Base-by-base conservation (phyloP, 306 rosid species). In the Dryas drummondii region DNA sequence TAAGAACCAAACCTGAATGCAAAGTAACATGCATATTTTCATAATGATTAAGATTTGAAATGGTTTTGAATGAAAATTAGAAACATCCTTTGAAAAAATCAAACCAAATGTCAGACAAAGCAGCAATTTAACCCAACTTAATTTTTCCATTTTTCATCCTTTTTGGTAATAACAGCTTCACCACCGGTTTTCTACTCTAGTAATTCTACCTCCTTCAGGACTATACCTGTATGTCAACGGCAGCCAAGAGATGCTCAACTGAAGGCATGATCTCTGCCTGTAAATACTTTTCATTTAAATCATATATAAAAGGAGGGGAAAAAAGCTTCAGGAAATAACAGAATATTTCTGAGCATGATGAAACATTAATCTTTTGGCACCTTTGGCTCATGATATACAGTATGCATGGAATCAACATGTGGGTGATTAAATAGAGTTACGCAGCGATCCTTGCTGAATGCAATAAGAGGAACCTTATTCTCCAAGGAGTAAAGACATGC, bases 221-320 rank as follows among this genome's bases (percentile, higher is more conserved):
- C 17, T 10, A 56, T 76, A 94, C 97, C 97, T 94, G 98, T 74
- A 88, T 81, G 70, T 89, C 93, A 80, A 81, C 93, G 72, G 92
- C 80, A 74, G 88, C 93, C 83, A 94, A 77, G 67, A 94, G 89
- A 69, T 88, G 80, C 78, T 88, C 97, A 59, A 84, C 86, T 41
- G 99, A 94, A 70, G 93, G 78, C 84, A 94, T 84, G 81, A 94
- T 78, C 82, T 94, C 97, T 15, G 91, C 96, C 99, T 94, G 87
- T 71, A 72, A 78, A 83, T 74, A 72, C 44, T 59, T 75, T 79
- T 32, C 65, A 68, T 26, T 45, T 72, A 64, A 79, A 79, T 61
- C 58, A 37, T 37, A n/a, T 54, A 78, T 17, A 58, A 72, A 57
- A 46, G 2, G 16, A 5, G 4, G 16, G 68, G 66, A 76, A 72